Conservation (phyloP, 2,329 filamentous ascomycete genomes). For the Claviceps sp. region DNA sequence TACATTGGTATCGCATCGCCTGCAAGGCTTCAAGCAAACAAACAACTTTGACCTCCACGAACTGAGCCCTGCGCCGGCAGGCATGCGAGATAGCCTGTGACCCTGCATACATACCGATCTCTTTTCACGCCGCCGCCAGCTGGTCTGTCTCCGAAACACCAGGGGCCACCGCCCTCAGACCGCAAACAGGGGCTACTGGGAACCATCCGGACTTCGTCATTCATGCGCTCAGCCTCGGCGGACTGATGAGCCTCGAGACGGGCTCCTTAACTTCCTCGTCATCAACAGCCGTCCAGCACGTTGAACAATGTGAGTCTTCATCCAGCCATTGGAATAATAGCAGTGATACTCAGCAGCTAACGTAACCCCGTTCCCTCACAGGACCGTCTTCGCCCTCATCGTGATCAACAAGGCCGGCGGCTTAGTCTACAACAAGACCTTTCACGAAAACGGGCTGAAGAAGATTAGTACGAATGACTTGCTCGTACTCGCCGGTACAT, state of each 20-base stretch:
- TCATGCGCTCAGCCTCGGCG: constrained; percentile 5
- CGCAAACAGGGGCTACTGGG: no score
- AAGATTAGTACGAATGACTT: constrained; percentile 93
- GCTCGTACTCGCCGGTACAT: constrained; percentile 90
- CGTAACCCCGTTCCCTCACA: constrained; percentile 21
- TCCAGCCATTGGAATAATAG: background rate
- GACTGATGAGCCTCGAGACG: constrained; percentile 8
- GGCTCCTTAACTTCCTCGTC: background rate
- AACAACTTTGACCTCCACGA: background rate
- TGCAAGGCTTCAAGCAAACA: background rate
- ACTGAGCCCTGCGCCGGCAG: background rate
- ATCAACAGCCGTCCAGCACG: background rate
- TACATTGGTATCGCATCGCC: background rate
- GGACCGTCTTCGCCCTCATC: constrained; percentile 90
- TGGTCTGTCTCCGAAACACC: no score
- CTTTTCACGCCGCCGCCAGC: background rate
- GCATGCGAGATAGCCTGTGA: background rate
- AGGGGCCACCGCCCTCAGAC: background rate
- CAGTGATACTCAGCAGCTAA: no score
- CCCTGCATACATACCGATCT: background rate
- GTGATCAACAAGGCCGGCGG: constrained; percentile 98
- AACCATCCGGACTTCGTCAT: background rate
- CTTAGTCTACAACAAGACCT: constrained; percentile 89
- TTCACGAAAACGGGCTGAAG: constrained; percentile 71
- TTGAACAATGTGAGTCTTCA: background rate